Evolutionary conservation across 768 basidiomycete genomes (phyloP), one percentile per base, ranked within the genome.

Genomic region (Lactifluus piperatus): DNA sequence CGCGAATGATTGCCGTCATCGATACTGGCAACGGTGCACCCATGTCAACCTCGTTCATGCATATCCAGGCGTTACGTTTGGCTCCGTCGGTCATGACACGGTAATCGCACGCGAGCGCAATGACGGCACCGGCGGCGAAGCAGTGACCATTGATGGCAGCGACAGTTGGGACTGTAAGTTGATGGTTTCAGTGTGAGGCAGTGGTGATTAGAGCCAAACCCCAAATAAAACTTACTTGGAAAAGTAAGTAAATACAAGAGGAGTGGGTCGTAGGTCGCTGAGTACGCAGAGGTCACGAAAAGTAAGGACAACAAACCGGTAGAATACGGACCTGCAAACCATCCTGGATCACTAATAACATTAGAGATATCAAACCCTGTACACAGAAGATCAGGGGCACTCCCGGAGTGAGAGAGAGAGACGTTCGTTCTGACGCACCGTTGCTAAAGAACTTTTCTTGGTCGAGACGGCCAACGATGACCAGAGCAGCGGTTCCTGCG

Each of bases 391-490:
- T 16, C 29, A 20, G 9, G 20, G 6, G 44, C 30, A 27, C 18
- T n/a, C 30, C 2, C 45, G 43, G 14, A 20, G 18, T 7, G 26
- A 13, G 30, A 52, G 50, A n/a, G 24, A 48, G n/a, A n/a, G n/a
- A n/a, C n/a, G n/a, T n/a, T n/a, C 2, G 20, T 20, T 47, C 20
- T 5, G 27, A 60, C 74, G 29, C 57, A 81, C 89, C 90, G 64
- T 91, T 92, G 72, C 86, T 89, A 71, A 93, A 93, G 76, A 91
- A 93, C 71, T 91, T 93, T 70, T 91, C 82, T 69, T 93, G 90
- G 60, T 78, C 76, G 62, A 76, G 77, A 60, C 80, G 81, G 4
- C 91, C 90, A 7, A 88, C 83, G 54, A 93, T 84, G 60, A 92
- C 83, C 30, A 93, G 71, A 4, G 86, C 84, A 37, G 88, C 90